These are phyloP conservation scores for Fusarium nanum DNA, from an alignment of 2,329 filamentous ascomycete genomes.

Conservation along the genomic window DNA sequence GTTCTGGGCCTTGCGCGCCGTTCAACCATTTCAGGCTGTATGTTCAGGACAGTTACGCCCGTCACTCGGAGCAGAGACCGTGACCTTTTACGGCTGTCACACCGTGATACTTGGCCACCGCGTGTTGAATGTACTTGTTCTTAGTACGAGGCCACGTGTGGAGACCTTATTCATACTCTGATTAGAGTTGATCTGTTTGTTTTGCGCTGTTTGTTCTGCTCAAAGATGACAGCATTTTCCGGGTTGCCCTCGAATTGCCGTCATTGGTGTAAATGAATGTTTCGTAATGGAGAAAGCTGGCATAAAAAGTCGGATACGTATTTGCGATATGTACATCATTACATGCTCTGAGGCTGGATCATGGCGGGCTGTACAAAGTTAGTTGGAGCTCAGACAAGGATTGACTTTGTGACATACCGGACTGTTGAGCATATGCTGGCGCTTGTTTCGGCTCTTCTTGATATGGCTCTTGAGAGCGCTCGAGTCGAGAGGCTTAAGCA, in stretches of 20 bases:
- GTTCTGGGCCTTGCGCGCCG: conserved; percentile 33
- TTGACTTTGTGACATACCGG: conserved; percentile 72
- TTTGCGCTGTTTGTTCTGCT: conserved; percentile 33
- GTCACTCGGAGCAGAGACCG: conserved; percentile 40
- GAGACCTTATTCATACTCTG: conserved; percentile 32
- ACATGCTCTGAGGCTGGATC: conserved; percentile 68
- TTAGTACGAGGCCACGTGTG: conserved; percentile 25
- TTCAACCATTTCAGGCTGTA: conserved; percentile 47
- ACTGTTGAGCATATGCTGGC: conserved; percentile 95
- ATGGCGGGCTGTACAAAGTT: conserved; percentile 60
- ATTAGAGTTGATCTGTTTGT: conserved; percentile 35
- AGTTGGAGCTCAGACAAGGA: not conserved
- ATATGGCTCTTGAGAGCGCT: conserved; percentile 98
- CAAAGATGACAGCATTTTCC: conserved; percentile 32
- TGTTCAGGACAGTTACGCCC: conserved; percentile 46
- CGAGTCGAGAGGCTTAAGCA: conserved; percentile 95
- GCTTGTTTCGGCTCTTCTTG: conserved; percentile 95
- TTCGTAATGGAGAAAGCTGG: conserved; percentile 26
- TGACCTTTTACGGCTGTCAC: conserved; percentile 48
- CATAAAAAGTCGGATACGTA: conserved; percentile 39
- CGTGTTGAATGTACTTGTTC: conserved; percentile 35
- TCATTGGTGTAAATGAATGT: conserved; percentile 40
- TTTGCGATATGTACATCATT: conserved; percentile 38
- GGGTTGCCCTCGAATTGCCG: conserved; percentile 43
- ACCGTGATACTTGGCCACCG: conserved; percentile 44